Evolutionary conservation across 345 rosid genomes (phyloP), one percentile per base, ranked within the genome.

Genomic region (Odontarrhena argentea): DNA sequence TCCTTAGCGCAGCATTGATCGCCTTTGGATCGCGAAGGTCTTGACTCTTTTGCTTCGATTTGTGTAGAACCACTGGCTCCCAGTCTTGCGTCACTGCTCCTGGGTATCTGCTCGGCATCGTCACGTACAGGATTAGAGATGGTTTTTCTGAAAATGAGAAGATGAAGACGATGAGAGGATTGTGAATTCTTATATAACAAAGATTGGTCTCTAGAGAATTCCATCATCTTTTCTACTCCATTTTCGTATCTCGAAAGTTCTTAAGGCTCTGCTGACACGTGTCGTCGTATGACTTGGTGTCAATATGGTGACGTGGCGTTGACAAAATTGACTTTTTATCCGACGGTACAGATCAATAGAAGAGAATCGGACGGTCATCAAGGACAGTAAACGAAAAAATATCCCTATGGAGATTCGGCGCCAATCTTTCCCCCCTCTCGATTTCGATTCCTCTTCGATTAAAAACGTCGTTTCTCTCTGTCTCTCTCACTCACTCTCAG

Each of bases 11-110:
- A 49, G 79, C 76, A 78, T 92, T 92, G 57, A 89, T 88, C 10
- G 84, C 88, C 80, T 87, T 86, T 7, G 84, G 91, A 71, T 81
- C 79, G 13, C 88, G 87, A 22, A 82, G 74, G 49, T 86, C 87
- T 22, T 81, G 87, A 0, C 80, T 72, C 71, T 79, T 85, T 34
- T 80, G 64, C 72, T 76, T 83, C 28, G 87, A 61, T 70, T 82
- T 89, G 84, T 81, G 85, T 11, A 92, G 78, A 60, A 89, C 87
- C 57, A 87, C 91, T 3, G 96, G 79, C 28, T 92, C 93, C 98
- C 96, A 89, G 51, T 87, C 96, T 77, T 86, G 96, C 13, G 69
- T 3, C 44, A 89, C 61, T 9, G 84, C 80, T 49, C 96, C 96
- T 1, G 86, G 79, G 38, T 61, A 81, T 74, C 95, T 66, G 77